Percentiles rank a stretch among this genome's conserved stretches.
phyloP scores from a whole-genome alignment of 1,284 basidiomycete genomes.

The Trichosporon faecale region DNA sequence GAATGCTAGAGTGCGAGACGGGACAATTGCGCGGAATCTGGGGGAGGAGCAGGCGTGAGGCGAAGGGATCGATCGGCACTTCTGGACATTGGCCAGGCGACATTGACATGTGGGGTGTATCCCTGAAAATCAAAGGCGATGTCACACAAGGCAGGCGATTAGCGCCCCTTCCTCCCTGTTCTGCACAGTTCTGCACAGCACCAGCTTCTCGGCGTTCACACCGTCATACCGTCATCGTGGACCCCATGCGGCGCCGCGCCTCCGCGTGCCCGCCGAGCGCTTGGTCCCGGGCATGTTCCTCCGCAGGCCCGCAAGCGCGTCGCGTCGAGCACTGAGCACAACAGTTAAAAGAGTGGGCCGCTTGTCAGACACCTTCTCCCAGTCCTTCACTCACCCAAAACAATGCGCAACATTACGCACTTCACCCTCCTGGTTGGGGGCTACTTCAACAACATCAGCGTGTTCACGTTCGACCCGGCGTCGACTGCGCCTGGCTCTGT shows the following conservation, averaged over 20 bases:
- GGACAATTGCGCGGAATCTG: neutral
- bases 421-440: conserved; percentile 5
- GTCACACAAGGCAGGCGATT: neutral
- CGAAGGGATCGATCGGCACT: neutral
- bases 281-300: neutral
- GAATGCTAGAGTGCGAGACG: neutral
- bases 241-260: neutral
- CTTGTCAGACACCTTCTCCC: neutral
- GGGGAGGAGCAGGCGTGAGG: neutral
- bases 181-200: neutral
- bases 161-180: neutral
- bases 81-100: neutral
- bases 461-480: conserved; percentile 8
- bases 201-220: neutral
- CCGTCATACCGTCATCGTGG: neutral
- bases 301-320: neutral
- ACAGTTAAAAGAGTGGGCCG: neutral
- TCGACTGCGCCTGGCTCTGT: neutral
- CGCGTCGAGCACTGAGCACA: neutral
- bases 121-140: conserved; percentile 2
- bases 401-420: neutral
- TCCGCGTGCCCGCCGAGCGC: neutral
- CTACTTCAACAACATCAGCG: conserved; percentile 1
- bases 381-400: neutral
- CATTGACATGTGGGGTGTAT: conserved; percentile 1